Base-by-base conservation (phyloP, 2,329 filamentous ascomycete genomes). In the Xenosphaeropsis pyriputrescens region DNA sequence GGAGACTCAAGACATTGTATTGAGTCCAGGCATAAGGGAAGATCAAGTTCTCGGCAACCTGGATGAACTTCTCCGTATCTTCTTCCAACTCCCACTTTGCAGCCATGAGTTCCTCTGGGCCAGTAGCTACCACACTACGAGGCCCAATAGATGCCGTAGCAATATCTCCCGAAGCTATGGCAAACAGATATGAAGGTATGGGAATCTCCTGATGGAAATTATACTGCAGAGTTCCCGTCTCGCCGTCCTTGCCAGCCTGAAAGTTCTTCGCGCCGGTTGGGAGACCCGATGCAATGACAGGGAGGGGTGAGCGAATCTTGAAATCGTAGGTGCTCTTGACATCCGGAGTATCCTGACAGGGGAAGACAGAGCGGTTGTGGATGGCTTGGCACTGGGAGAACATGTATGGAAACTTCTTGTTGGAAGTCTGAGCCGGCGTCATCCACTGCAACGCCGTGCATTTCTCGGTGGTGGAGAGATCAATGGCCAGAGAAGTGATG, bases 321-420 rank as follows among this genome's bases (percentile, higher is more conserved):
- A 95, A 95, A 44, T 79, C 77, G 60, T 88, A 86, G 2, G 86
- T 93, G n/a, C 84, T 86, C 65, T 98, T 98, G 51, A 95, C 83
- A 56, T 95, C 89, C 3, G 91, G 91, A 1, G 91, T 96, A 55
- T 98, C 91, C 63, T 96, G 89, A 60, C 89, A 96, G 6, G 91
- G 91, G 58, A 96, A 93, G 43, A 96, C 73, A 35, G 86, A 93
- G 42, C 91, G 78, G 32, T 85, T 85, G 53, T 96, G 88, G 52
- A 95, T 96, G 38, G 89, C 88, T 65, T 98, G 89, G 58, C 88
- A 94, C 64, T 96, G 91, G 33, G 85, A 93, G 65, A 96, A 96
- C 78, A 96, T 89, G 61, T 95, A 96, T 1, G 89, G 89, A 48
- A 93, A 82, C 60, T 86, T 91, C 65, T 86, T 88, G 70, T 93